phyloP scores from a whole-genome alignment of 805 yeast genomes.

The Candida chilensis region DNA sequence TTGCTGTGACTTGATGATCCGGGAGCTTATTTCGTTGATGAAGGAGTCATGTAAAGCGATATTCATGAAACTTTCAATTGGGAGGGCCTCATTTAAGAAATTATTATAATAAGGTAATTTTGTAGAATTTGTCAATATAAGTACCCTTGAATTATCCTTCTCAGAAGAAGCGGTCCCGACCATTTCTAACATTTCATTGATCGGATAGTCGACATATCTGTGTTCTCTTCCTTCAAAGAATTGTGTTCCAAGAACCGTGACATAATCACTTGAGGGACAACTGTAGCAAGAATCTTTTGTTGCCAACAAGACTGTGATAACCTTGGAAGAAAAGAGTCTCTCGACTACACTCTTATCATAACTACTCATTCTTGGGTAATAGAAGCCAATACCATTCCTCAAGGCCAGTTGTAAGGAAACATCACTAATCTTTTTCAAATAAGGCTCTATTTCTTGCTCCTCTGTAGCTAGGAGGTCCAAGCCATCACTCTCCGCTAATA shows the following conservation, averaged over 20 bases:
- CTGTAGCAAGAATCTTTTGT: conserved; percentile 45
- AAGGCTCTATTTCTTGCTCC: conserved; percentile 23
- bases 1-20: conserved; percentile 58
- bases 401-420: conserved; percentile 30
- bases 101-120: conserved; percentile 58
- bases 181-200: conserved; percentile 61
- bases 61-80: conserved; percentile 72
- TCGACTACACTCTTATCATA: conserved; percentile 49
- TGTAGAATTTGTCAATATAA: conserved; percentile 47
- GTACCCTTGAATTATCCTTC: conserved; percentile 20
- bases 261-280: conserved; percentile 44
- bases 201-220: conserved; percentile 57
- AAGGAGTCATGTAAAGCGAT: conserved; percentile 56
- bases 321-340: conserved; percentile 38
- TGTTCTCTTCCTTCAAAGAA: conserved; percentile 67
- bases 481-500: conserved; percentile 23
- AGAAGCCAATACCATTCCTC: conserved; percentile 54
- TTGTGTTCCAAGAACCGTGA: conserved; percentile 65
- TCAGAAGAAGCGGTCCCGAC: conserved; percentile 27
- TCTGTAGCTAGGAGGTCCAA: conserved; percentile 30
- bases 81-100: conserved; percentile 67
- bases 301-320: conserved; percentile 48
- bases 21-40: conserved; percentile 63
- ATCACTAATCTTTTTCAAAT: conserved; percentile 38
- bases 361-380: conserved; percentile 46